A percentile compares a stretch with the other conserved stretches of the same genome.
phyloP scores from a whole-genome alignment of 441 rosid genomes.

The Francoa sonchifolia region DNA sequence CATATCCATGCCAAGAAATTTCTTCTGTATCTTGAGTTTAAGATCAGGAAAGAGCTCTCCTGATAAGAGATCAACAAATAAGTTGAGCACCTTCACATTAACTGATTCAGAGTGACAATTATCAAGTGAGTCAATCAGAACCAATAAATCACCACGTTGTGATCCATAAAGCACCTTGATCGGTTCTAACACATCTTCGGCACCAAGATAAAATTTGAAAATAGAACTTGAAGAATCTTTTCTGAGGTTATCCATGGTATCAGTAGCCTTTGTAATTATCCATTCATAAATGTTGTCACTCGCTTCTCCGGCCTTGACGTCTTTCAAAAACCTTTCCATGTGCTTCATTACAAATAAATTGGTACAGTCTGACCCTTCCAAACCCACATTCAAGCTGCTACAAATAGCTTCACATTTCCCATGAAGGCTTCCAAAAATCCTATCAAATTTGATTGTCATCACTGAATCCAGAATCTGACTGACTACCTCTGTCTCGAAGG shows the following conservation, averaged over 20 bases:
- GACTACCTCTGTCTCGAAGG: constrained; percentile 38
- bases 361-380: constrained; percentile 45
- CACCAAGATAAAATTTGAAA: constrained; percentile 68
- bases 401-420: constrained; percentile 67
- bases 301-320: constrained; percentile 40
- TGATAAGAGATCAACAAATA: constrained; percentile 75
- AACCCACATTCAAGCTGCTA: constrained; percentile 36
- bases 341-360: constrained; percentile 68
- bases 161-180: constrained; percentile 38
- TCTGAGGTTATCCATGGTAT: constrained; percentile 65
- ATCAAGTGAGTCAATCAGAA: constrained; percentile 70
- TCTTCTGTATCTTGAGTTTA: constrained; percentile 50
- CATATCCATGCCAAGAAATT: constrained; percentile 67
- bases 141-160: constrained; percentile 62
- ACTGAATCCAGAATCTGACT: constrained; percentile 54
- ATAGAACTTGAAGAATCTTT: constrained; percentile 58
- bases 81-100: constrained; percentile 78
- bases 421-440: constrained; percentile 54
- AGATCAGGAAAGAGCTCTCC: constrained; percentile 52
- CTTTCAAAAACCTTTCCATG: constrained; percentile 70
- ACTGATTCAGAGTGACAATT: constrained; percentile 65
- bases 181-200: constrained; percentile 33
- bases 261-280: constrained; percentile 57
- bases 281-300: constrained; percentile 59
- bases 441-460: constrained; percentile 68